A percentile compares a stretch with the other conserved stretches of the same genome.
phyloP scores from a whole-genome alignment of 768 basidiomycete species.

The Hygrophorus pudorinus region DNA sequence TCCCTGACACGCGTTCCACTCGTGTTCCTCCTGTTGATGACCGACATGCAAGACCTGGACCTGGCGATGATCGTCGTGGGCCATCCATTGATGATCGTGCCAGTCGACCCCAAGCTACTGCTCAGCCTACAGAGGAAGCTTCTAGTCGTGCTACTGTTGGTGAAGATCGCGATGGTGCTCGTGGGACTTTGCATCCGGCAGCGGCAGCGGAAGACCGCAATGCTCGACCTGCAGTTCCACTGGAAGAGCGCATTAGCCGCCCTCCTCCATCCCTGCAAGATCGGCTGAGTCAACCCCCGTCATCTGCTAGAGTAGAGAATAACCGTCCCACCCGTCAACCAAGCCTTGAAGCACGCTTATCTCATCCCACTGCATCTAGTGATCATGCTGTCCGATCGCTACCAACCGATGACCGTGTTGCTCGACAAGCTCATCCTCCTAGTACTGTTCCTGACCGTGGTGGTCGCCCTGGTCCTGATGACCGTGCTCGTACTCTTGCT shows the following conservation, averaged over 20 bases:
- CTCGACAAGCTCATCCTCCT: slow-evolving; percentile 10
- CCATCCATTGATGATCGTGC: slow-evolving; percentile 7
- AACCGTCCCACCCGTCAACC: slow-evolving; percentile 18
- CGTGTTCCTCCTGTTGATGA: slow-evolving; percentile 20
- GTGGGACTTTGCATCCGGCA: slow-evolving; percentile 7
- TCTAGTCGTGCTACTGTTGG: slow-evolving; percentile 12
- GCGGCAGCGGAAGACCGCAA: slow-evolving; percentile 12
- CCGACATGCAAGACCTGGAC: slow-evolving; percentile 20
- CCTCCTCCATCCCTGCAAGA: slow-evolving; percentile 25
- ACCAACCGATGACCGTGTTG: slow-evolving; percentile 8
- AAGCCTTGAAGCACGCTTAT: slow-evolving; percentile 33
- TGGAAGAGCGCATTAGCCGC: slow-evolving; percentile 31
- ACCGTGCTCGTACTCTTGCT: slow-evolving; percentile 8
- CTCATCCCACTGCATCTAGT: slow-evolving; percentile 17
- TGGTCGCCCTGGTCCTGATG: slow-evolving; percentile 11
- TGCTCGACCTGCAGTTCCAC: slow-evolving; percentile 13
- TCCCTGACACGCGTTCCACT: slow-evolving; percentile 16
- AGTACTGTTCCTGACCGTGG: slow-evolving; percentile 11
- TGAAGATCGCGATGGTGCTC: slow-evolving; percentile 13
- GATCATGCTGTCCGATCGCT: slow-evolving; percentile 12
- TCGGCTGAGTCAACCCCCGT: slow-evolving; percentile 23
- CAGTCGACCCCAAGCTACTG: slow-evolving; percentile 5
- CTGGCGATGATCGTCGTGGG: slow-evolving; percentile 19
- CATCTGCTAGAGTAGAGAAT: slow-evolving; percentile 8
- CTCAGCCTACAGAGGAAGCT: slow-evolving; percentile 5